Base-by-base conservation (phyloP, 192 early-diverging fungal species). In the Spizellomyces punctatus region DNA sequence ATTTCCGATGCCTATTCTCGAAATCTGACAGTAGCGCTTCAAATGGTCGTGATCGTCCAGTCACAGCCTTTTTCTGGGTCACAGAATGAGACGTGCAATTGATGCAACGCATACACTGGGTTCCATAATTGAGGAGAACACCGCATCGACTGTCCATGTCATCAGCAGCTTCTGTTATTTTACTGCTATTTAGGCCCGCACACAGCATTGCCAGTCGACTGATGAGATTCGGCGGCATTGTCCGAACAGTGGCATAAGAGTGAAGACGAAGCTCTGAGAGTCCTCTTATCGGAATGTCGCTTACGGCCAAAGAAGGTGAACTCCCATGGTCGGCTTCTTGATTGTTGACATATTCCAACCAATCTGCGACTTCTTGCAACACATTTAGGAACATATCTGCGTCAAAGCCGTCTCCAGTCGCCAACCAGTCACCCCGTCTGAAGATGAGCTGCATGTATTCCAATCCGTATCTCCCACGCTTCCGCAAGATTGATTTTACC, bases 401-500 rank as follows among this genome's bases (percentile, higher is more conserved):
- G 22, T 56, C 54, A 56, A 56, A 56, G n/a, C n/a, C n/a, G 7
- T 56, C 54, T 6, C n/a, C 7, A 22, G n/a, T 56, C 54, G n/a
- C 54, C n/a, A 56, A 22, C 54, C 54, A 56, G 54, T 56, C 54
- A n/a, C 54, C 54, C 22, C 54, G n/a, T 22, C 54, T n/a, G 6
- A 56, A 22, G 22, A 56, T 56, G n/a, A 56, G 7, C 22, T 56
- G 54, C 22, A 56, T 6, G 54, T 56, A 19, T 56, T 56, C 7
- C n/a, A 56, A n/a, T 7, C n/a, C 54, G n/a, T n/a, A 56, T n/a
- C 54, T 19, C n/a, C 5, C n/a, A 56, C 54, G 54, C 3, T 36
- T 36, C 3, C 3, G 27, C n/a, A 56, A 22, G n/a, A 56, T n/a
- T 56, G n/a, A 6, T 22, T 6, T 56, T n/a, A 56, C n/a, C n/a